Conservation (phyloP, 768 basidiomycete genomes). For the Mycena galopus region DNA sequence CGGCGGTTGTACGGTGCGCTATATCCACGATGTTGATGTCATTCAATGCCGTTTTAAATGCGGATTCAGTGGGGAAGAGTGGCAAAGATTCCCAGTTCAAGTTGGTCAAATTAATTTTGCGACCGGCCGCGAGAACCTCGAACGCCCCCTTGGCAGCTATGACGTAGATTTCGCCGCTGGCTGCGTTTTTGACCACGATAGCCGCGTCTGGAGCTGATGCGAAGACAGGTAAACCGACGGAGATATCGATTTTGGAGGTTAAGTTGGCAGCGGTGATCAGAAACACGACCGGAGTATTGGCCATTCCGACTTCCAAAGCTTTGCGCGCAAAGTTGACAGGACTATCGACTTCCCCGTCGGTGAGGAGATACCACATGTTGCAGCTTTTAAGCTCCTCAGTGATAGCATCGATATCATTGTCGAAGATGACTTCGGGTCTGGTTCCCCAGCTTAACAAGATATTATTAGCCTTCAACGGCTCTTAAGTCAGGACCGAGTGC, state of each 20-base stretch:
- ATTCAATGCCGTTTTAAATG: not conserved
- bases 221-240: not conserved
- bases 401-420: not conserved
- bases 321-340: not conserved
- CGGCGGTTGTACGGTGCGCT: not conserved
- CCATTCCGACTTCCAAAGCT: not conserved
- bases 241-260: not conserved
- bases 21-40: not conserved
- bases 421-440: not conserved
- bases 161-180: not conserved
- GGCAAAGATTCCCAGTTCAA: not conserved
- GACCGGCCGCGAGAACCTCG: not conserved
- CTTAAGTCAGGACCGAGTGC: no score
- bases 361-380: no score
- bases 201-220: not conserved
- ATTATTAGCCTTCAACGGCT: not conserved
- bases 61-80: no score
- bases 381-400: not conserved
- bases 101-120: not conserved
- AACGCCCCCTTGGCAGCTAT: not conserved
- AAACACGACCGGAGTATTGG: not conserved
- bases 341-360: not conserved
- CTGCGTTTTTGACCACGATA: no score
- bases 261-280: not conserved
- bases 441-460: not conserved